Percentiles rank a stretch among this genome's conserved stretches.
These are phyloP conservation scores for Monosporascus sp. DNA, from an alignment of 2,329 filamentous ascomycete genomes.

Conservation along the genomic window DNA sequence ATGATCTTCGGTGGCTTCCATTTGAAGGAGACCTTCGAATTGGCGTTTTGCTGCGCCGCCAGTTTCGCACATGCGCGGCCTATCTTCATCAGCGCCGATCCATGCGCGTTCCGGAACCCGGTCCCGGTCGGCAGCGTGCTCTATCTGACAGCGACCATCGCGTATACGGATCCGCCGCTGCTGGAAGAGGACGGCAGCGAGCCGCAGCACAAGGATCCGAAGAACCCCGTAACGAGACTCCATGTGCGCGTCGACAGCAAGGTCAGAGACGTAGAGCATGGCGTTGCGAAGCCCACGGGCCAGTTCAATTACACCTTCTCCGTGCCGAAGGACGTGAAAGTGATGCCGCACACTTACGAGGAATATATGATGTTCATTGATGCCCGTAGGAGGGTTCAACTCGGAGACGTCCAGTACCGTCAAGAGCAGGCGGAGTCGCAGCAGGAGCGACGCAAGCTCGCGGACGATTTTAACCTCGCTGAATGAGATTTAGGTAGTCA, in stretches of 20 bases:
- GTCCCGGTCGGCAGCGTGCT: conserved; percentile 70
- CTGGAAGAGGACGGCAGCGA: conserved; percentile 43
- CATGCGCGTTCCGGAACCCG: conserved; percentile 68
- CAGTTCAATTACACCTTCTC: conserved; percentile 67
- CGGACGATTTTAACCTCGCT: conserved; percentile 14
- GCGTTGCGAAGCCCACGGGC: conserved; percentile 59
- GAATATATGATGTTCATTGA: conserved; percentile 40
- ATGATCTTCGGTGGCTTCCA: conserved; percentile 77
- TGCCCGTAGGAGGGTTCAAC: conserved; percentile 32
- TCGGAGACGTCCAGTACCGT: conserved; percentile 24
- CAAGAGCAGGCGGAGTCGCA: conserved; percentile 12
- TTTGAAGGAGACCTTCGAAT: conserved; percentile 68
- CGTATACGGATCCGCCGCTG: conserved; percentile 60
- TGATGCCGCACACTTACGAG: conserved; percentile 33
- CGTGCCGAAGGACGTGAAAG: conserved; percentile 31
- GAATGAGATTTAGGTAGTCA: conserved; percentile 7
- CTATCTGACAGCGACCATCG: conserved; percentile 66
- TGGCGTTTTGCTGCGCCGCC: conserved; percentile 70
- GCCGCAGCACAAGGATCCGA: conserved; percentile 18
- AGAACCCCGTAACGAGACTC: conserved; percentile 40
- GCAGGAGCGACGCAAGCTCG: conserved; percentile 6
- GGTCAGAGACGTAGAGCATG: conserved; percentile 61
- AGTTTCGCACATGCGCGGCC: conserved; percentile 64
- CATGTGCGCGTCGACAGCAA: conserved; percentile 68
- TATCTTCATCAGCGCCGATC: conserved; percentile 67